Percentiles rank a stretch among this genome's conserved stretches.
These are phyloP conservation scores for Ambrosia hybrid DNA, from an alignment of 140 eudicot genomes.

Conservation along the genomic window DNA sequence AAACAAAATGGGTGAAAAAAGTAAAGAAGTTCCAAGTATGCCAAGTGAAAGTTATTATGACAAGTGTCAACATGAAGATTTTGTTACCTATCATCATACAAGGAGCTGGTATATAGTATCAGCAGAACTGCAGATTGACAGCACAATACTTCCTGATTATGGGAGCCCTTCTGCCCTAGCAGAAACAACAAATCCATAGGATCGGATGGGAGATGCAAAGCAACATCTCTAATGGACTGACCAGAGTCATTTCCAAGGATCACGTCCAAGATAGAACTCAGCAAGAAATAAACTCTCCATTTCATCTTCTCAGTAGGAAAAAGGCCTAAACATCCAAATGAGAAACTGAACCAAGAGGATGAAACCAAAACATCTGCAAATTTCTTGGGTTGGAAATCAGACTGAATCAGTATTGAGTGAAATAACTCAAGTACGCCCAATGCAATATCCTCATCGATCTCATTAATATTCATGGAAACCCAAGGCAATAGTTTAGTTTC, in stretches of 20 bases:
- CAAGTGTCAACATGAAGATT: slow-evolving; percentile 20
- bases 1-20: not conserved
- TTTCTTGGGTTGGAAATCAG: slow-evolving; percentile 43
- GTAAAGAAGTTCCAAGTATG: slow-evolving; percentile 2
- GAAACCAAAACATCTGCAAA: slow-evolving; percentile 59
- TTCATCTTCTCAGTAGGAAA: slow-evolving; percentile 82
- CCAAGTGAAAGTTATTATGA: not conserved
- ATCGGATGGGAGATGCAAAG: slow-evolving; percentile 74
- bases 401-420: slow-evolving; percentile 56
- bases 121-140: slow-evolving; percentile 80
- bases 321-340: slow-evolving; percentile 81
- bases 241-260: slow-evolving; percentile 71
- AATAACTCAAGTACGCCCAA: slow-evolving; percentile 78
- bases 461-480: slow-evolving; percentile 55
- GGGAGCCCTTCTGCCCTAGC: slow-evolving; percentile 73
- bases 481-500: slow-evolving; percentile 71
- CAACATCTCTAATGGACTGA: slow-evolving; percentile 69
- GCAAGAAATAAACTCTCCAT: slow-evolving; percentile 64
- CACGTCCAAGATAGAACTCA: slow-evolving; percentile 67
- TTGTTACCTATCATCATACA: slow-evolving; percentile 77
- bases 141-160: slow-evolving; percentile 49
- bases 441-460: slow-evolving; percentile 66
- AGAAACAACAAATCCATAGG: slow-evolving; percentile 80
- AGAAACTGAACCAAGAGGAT: slow-evolving; percentile 81
- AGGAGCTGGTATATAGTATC: slow-evolving; percentile 69